Base-by-base conservation (phyloP, 495 filamentous ascomycete genomes). In the Xylaria sp. region DNA sequence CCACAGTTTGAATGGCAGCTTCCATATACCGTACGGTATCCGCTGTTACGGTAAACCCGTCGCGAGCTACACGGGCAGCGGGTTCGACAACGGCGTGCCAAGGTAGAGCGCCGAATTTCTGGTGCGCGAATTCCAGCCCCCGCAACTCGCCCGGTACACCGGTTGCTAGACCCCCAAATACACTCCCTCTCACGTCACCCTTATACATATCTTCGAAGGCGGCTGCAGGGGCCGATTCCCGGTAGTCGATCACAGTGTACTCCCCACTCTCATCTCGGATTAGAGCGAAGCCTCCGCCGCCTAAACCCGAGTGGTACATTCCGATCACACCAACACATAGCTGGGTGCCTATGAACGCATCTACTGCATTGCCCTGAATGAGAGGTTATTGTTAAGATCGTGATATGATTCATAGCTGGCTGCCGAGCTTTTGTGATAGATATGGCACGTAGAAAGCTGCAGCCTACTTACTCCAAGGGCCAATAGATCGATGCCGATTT, bases 281-380 rank as follows among this genome's bases (percentile, higher is more conserved):
- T 2, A 97, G 85, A 85, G 91, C 90, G 80, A 97, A 97, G 0
- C 94, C 94, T n/a, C 94, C 94, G 5, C 94, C 94, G 4, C 93
- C 93, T 44, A 97, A 90, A 6, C 93, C 93, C 37, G 91, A 93
- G 79, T 97, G 93, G 72, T 95, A 93, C 93, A 96, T 95, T 87
- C 91, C 91, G 66, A 91, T 86, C 7, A 93, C 91, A 3, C 93
- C 93, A 29, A 94, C 87, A 57, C 92, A 95, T 55, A 94, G 84
- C 52, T 89, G 88, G 0, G 92, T 92, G 8, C 91, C 90, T 33
- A 94, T 85, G 75, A 92, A 82, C 64, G 91, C 91, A 81, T 94
- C 92, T 24, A 92, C 91, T 57, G 92, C 91, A 79, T 93, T 92
- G 33, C 92, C 91, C 74, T 85, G 17, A 12, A 11, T 29, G 3